Conservation (phyloP, 345 rosid species). For the Linum usitatissimum region DNA sequence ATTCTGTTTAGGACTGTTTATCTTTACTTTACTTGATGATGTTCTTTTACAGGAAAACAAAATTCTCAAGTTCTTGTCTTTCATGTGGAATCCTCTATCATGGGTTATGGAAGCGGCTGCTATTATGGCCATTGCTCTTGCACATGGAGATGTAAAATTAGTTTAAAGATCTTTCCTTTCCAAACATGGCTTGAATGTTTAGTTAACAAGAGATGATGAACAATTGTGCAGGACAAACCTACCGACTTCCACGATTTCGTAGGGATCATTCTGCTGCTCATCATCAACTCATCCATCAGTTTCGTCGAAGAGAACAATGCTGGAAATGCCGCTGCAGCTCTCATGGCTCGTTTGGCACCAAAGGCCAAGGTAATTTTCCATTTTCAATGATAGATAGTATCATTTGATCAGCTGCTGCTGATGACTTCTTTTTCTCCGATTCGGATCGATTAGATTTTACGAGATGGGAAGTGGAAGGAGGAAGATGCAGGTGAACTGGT, state of each 20-base stretch:
- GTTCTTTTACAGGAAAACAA: slow-evolving; percentile 33
- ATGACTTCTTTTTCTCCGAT: background rate
- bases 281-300: slow-evolving; percentile 48
- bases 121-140: slow-evolving; percentile 41
- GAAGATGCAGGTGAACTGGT: slow-evolving; percentile 42
- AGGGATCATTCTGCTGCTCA: slow-evolving; percentile 33
- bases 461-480: slow-evolving; percentile 44
- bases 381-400: background rate
- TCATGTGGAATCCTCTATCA: slow-evolving; percentile 59
- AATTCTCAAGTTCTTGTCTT: slow-evolving; percentile 46
- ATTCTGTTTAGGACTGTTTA: background rate
- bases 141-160: slow-evolving; percentile 32
- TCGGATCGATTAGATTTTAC: slow-evolving; percentile 20
- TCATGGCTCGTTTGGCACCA: slow-evolving; percentile 51
- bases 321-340: slow-evolving; percentile 51
- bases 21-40: background rate
- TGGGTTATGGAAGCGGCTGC: slow-evolving; percentile 63
- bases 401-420: background rate
- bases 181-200: background rate
- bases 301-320: slow-evolving; percentile 52
- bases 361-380: slow-evolving; percentile 31
- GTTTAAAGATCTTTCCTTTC: background rate
- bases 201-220: background rate
- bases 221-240: slow-evolving; percentile 20
- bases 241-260: slow-evolving; percentile 40